These are phyloP conservation scores for Paecilomyces sp. DNA, from an alignment of 2,329 filamentous ascomycete species.

Conservation along the genomic window DNA sequence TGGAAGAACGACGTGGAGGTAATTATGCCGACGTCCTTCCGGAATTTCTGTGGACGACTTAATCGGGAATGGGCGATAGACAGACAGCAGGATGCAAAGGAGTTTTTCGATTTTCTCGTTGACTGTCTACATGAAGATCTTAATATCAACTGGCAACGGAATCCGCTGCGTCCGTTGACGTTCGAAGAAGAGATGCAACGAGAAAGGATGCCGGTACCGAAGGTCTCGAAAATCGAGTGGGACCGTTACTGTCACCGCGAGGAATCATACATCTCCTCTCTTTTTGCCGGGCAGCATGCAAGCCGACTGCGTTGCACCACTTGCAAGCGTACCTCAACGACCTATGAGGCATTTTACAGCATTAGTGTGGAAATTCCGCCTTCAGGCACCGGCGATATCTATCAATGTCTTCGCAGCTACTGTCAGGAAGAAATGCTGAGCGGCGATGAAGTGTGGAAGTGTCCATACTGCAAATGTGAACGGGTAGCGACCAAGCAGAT, in stretches of 20 bases:
- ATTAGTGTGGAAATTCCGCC: slow-evolving; percentile 64
- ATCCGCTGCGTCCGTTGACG: slow-evolving; percentile 51
- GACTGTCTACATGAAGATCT: slow-evolving; percentile 81
- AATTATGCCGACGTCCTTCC: slow-evolving; percentile 54
- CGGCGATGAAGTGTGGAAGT: slow-evolving; percentile 63
- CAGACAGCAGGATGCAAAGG: slow-evolving; percentile 83
- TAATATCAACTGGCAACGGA: slow-evolving; percentile 58
- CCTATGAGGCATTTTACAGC: slow-evolving; percentile 64
- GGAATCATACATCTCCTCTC: slow-evolving; percentile 66
- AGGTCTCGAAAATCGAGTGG: slow-evolving; percentile 71
- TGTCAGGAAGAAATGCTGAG: slow-evolving; percentile 60
- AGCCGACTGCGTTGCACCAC: slow-evolving; percentile 55
- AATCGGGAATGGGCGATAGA: slow-evolving; percentile 64
- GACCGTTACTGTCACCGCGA: slow-evolving; percentile 60
- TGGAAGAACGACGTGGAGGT: slow-evolving; percentile 54
- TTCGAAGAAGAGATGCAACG: slow-evolving; percentile 54
- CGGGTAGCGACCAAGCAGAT: slow-evolving; percentile 63
- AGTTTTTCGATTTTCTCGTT: slow-evolving; percentile 78
- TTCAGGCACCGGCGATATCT: slow-evolving; percentile 51
- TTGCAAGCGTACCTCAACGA: slow-evolving; percentile 57
- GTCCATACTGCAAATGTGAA: slow-evolving; percentile 64
- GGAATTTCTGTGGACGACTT: slow-evolving; percentile 58
- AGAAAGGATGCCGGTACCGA: slow-evolving; percentile 53
- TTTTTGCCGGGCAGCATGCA: slow-evolving; percentile 69
- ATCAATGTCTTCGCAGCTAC: slow-evolving; percentile 64